Percentiles rank a stretch among this genome's conserved stretches.
Evolutionary conservation across 2,329 filamentous ascomycete genomes (phyloP).

Genomic region (Botrytis sinoallii): DNA sequence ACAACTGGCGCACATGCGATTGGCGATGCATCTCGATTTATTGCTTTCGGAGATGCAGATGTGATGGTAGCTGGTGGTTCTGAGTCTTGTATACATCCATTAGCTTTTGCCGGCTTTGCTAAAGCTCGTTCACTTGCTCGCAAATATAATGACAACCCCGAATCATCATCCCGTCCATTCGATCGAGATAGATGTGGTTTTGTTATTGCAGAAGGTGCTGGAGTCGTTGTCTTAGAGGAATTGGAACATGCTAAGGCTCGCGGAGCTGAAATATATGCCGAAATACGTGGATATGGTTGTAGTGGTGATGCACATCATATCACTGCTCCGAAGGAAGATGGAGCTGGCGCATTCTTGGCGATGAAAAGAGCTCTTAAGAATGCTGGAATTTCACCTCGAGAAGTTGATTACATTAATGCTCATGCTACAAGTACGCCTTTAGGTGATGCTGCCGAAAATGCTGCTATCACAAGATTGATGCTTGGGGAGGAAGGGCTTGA

Average conservation of each 20-base stretch:
- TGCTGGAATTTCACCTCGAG: constrained; percentile 63
- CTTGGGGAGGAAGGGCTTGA: constrained; percentile 66
- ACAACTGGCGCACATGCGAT: constrained; percentile 95
- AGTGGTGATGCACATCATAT: constrained; percentile 92
- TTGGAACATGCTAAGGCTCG: constrained; percentile 79
- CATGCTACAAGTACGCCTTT: constrained; percentile 87
- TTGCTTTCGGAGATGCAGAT: constrained; percentile 85
- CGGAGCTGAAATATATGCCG: constrained; percentile 81
- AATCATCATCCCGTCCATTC: constrained; percentile 78
- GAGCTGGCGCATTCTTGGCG: constrained; percentile 74
- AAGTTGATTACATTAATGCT: constrained; percentile 90
- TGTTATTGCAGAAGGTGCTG: constrained; percentile 89
- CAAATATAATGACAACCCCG: constrained; percentile 69
- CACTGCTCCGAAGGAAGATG: constrained; percentile 82
- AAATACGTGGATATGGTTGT: constrained; percentile 83
- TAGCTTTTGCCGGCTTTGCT: constrained; percentile 89
- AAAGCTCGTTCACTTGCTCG: constrained; percentile 83
- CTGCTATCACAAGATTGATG: constrained; percentile 75
- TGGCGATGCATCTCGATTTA: constrained; percentile 89
- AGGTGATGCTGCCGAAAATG: constrained; percentile 84
- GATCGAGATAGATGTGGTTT: constrained; percentile 79
- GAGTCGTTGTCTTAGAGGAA: constrained; percentile 84
- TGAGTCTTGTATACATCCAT: constrained; percentile 92
- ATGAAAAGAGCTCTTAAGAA: constrained; percentile 81
- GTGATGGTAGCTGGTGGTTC: constrained; percentile 96